Percentiles rank a stretch among this genome's conserved stretches.
Conservation (phyloP, 2,329 filamentous ascomycete genomes). For the Aspergillus vadensis region DNA sequence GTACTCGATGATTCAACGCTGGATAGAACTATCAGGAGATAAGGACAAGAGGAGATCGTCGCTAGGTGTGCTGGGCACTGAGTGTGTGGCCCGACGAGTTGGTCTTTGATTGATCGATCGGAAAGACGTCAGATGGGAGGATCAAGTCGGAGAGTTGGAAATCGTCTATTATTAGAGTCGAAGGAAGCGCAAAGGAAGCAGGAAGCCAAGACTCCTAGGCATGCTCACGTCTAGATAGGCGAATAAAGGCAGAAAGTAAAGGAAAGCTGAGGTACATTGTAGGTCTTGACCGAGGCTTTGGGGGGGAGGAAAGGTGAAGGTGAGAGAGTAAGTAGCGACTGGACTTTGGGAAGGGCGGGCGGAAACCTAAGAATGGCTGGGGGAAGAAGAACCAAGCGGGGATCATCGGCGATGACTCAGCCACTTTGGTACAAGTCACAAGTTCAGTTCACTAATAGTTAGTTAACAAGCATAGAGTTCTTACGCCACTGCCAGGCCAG, state of each 20-base stretch:
- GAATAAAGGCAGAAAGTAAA: conserved; percentile 13
- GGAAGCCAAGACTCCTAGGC: conserved; percentile 17
- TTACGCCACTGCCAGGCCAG: neutral
- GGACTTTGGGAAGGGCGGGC: conserved; percentile 10
- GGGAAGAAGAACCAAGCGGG: conserved; percentile 19
- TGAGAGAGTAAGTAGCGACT: neutral
- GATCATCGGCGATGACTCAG: conserved; percentile 30
- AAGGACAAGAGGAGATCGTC: conserved; percentile 3
- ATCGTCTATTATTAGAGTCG: conserved; percentile 22
- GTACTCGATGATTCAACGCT: conserved; percentile 31
- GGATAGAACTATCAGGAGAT: conserved; percentile 16
- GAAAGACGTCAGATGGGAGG: conserved; percentile 11
- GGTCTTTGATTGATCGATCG: conserved; percentile 4
- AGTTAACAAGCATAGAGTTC: too few species aligned
- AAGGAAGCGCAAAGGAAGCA: conserved; percentile 18
- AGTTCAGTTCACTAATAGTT: neutral
- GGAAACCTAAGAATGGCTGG: conserved; percentile 9
- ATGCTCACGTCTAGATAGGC: conserved; percentile 25
- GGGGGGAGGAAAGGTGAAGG: neutral
- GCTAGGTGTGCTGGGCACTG: neutral
- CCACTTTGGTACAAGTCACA: neutral
- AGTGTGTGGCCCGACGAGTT: conserved; percentile 6
- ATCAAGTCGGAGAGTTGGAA: conserved; percentile 7
- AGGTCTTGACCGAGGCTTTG: conserved; percentile 7
- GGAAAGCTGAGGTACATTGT: conserved; percentile 17